These are phyloP conservation scores for Tricholoma saponaceum DNA, from an alignment of 768 basidiomycete genomes.

Conservation along the genomic window DNA sequence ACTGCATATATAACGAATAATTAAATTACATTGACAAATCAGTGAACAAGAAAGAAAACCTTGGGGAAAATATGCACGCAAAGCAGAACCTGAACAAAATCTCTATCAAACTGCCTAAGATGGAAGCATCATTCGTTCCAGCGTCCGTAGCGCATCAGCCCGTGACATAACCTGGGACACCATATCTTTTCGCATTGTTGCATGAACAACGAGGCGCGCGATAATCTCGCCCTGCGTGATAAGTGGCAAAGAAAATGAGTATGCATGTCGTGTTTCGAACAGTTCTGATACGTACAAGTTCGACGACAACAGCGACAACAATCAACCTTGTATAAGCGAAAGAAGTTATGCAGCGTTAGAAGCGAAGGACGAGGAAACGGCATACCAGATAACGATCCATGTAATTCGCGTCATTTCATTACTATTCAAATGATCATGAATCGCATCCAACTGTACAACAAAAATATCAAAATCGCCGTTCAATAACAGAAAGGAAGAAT, in stretches of 20 bases:
- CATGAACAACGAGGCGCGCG: conserved; percentile 71
- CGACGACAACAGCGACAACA: conserved; percentile 85
- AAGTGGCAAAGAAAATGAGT: neutral
- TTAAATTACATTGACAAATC: too few relatives aligned
- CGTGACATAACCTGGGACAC: conserved; percentile 22
- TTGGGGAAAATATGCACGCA: too few relatives aligned
- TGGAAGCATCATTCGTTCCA: conserved; percentile 37
- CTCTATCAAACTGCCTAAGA: too few relatives aligned
- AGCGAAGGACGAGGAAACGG: conserved; percentile 9
- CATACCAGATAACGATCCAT: conserved; percentile 44
- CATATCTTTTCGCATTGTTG: conserved; percentile 32
- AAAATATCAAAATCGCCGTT: conserved; percentile 4
- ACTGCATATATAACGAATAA: too few relatives aligned
- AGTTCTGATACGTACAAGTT: conserved; percentile 50
- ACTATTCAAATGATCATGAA: conserved; percentile 91
- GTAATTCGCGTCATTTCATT: conserved; percentile 90
- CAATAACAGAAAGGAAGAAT: neutral
- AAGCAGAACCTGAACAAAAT: too few relatives aligned
- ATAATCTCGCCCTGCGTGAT: conserved; percentile 68
- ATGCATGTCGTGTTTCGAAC: neutral
- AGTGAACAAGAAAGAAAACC: too few relatives aligned
- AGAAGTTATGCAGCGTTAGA: conserved; percentile 17
- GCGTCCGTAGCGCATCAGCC: conserved; percentile 35
- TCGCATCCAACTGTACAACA: conserved; percentile 81
- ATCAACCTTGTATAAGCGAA: conserved; percentile 64